Evolutionary conservation across 2,329 filamentous ascomycete species (phyloP), one percentile per base, ranked within the genome.

Genomic region (Aspergillus neotritici): DNA sequence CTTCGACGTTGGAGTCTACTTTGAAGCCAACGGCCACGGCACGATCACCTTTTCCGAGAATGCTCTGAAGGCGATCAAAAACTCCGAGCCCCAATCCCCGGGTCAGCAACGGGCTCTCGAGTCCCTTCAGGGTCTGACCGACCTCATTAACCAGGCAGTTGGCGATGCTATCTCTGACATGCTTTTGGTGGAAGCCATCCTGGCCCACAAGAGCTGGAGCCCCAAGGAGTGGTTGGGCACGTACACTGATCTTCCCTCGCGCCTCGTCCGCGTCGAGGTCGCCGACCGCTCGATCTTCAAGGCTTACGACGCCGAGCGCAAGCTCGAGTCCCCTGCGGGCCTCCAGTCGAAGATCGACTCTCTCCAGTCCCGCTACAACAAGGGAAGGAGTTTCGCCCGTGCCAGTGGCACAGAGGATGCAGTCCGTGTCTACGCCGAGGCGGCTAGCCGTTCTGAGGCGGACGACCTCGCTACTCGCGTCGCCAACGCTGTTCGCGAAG

Each of bases 101-200:
- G 91, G 87, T 5, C 90, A 97, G 67, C 86, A 91, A 63, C 86
- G 88, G 56, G 87, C 91, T 2, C 79, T 97, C 11, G 86, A 94
- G 43, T 89, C 84, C 7, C 82, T 98, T 1, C 77, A 80, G 41
- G 90, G 88, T 9, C 78, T 94, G 41, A 84, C 84, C 39, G 87
- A 96, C 56, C 78, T 98, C 51, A 94, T 98, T 74, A 98, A 98
- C 76, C 93, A 98, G 73, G 93, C 93, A 1, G 91, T 97, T 36
- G 93, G 93, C 41, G 93, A 98, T 63, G 93, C 93, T 36, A 79
- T 98, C 44, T 95, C 89, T 1, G 93, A 98, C 69, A 86, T 96
- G 78, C 80, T 98, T 35, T 82, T 98, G 60, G 90, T 97, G 31
- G 93, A 98, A 69, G 87, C 91, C 29, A 93, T 97, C 54, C 83